These are phyloP conservation scores for Botryotinia narcissicola DNA, from an alignment of 2,329 filamentous ascomycete genomes.

Conservation along the genomic window DNA sequence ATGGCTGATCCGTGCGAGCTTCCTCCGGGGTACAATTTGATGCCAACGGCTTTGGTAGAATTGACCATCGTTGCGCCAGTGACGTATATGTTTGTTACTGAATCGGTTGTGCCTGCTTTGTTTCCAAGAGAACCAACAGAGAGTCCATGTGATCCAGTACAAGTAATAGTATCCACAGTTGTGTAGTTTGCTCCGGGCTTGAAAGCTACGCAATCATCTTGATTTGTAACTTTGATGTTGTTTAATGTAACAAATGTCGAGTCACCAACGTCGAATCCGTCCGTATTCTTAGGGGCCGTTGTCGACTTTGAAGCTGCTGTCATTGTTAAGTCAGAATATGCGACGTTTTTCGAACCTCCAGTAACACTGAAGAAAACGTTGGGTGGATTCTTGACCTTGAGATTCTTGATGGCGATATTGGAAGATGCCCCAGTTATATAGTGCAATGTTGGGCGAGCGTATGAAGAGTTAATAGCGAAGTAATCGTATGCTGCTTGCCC, in stretches of 20 bases:
- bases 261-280: slow-evolving; percentile 50
- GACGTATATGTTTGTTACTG: slow-evolving; percentile 45
- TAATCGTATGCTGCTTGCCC: slow-evolving; percentile 45
- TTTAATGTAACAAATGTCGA: slow-evolving; percentile 49
- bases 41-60: slow-evolving; percentile 46
- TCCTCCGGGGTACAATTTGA: slow-evolving; percentile 47
- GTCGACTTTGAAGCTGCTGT: slow-evolving; percentile 42
- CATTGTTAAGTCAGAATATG: slow-evolving; percentile 42
- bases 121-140: slow-evolving; percentile 48
- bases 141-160: slow-evolving; percentile 47
- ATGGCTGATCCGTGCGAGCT: slow-evolving; percentile 40
- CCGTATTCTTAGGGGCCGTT: slow-evolving; percentile 51
- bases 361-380: slow-evolving; percentile 46
- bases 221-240: slow-evolving; percentile 51
- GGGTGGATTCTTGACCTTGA: slow-evolving; percentile 45
- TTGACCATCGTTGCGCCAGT: slow-evolving; percentile 43
- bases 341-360: slow-evolving; percentile 40
- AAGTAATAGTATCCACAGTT: slow-evolving; percentile 44
- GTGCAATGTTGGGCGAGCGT: slow-evolving; percentile 44
- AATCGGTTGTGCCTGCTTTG: slow-evolving; percentile 38
- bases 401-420: slow-evolving; percentile 41
- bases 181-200: slow-evolving; percentile 52
- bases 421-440: slow-evolving; percentile 42
- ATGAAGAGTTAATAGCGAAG: slow-evolving; percentile 42
- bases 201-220: slow-evolving; percentile 58